phyloP scores from a whole-genome alignment of 1,139 yeast species.

The Debaryomyces singareniensis region DNA sequence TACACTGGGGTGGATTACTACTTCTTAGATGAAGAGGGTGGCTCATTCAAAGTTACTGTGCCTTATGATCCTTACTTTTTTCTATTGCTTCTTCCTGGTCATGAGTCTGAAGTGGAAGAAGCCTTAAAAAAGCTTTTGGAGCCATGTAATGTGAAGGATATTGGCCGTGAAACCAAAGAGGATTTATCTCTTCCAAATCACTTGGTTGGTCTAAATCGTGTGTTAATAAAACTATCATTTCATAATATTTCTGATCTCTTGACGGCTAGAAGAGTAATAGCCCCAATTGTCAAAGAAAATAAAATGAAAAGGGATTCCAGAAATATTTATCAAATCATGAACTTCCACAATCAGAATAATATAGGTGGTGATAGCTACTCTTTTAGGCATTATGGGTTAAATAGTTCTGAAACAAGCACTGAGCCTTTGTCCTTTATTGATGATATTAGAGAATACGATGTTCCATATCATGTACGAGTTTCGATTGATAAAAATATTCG shows the following conservation, averaged over 20 bases:
- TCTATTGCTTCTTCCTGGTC: slow-evolving; percentile 58
- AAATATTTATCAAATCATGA: slow-evolving; percentile 59
- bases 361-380: slow-evolving; percentile 11
- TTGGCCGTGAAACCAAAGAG: slow-evolving; percentile 58
- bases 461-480: slow-evolving; percentile 93
- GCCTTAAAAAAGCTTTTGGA: slow-evolving; percentile 67
- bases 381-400: slow-evolving; percentile 7
- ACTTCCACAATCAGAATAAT: slow-evolving; percentile 30
- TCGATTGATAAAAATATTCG: slow-evolving; percentile 81
- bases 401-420: slow-evolving; percentile 11
- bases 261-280: slow-evolving; percentile 61
- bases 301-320: slow-evolving; percentile 58
- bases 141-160: slow-evolving; percentile 44
- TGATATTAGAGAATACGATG: slow-evolving; percentile 90
- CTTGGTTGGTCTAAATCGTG: slow-evolving; percentile 66
- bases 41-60: slow-evolving; percentile 81
- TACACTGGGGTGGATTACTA: slow-evolving; percentile 90
- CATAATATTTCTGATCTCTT: slow-evolving; percentile 71
- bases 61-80: slow-evolving; percentile 86
- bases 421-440: slow-evolving; percentile 65
- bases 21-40: slow-evolving; percentile 96
- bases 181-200: slow-evolving; percentile 83
- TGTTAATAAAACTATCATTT: slow-evolving; percentile 62
- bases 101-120: slow-evolving; percentile 84
- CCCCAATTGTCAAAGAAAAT: slow-evolving; percentile 69